Percentiles rank a stretch among this genome's conserved stretches.
These are phyloP conservation scores for Iberis pinnata DNA, from an alignment of 345 rosid species.

Conservation along the genomic window DNA sequence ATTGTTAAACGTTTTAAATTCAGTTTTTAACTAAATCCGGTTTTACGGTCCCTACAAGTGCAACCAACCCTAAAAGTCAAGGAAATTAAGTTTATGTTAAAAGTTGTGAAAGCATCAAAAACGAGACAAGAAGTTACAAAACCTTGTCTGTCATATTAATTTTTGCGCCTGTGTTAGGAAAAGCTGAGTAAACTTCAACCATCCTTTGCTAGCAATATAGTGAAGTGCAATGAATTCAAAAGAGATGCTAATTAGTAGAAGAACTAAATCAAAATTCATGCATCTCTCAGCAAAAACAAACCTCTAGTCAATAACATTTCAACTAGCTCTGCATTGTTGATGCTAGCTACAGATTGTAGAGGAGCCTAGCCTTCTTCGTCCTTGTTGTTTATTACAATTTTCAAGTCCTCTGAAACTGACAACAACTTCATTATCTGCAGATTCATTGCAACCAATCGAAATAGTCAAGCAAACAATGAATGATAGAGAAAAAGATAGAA, in stretches of 20 bases:
- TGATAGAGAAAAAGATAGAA: too few species aligned
- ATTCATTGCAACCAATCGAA: too few species aligned
- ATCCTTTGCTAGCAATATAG: slow-evolving; percentile 94
- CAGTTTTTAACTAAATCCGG: too few species aligned
- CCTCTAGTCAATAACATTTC: slow-evolving; percentile 55
- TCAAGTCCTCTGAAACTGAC: slow-evolving; percentile 41
- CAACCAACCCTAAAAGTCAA: too few species aligned
- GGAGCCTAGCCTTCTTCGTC: slow-evolving; percentile 99
- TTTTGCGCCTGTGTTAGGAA: slow-evolving; percentile 61
- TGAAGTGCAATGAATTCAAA: slow-evolving; percentile 51
- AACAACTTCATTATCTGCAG: slow-evolving; percentile 53
- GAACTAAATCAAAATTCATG: not conserved
- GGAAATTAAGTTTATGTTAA: too few species aligned
- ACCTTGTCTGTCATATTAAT: slow-evolving; percentile 70
- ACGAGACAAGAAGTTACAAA: slow-evolving; percentile 9
- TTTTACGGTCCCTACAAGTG: too few species aligned
- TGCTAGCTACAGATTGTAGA: slow-evolving; percentile 79
- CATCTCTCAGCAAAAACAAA: slow-evolving; percentile 15
- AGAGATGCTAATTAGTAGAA: not conserved
- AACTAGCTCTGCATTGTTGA: slow-evolving; percentile 53
- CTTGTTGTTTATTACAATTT: slow-evolving; percentile 39
- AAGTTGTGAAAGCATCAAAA: too few species aligned
- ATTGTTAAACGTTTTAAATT: too few species aligned
- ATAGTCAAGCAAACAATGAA: too few species aligned
- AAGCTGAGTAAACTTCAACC: slow-evolving; percentile 57